Base-by-base conservation (phyloP, 2,329 filamentous ascomycete species). In the Beauveria medogensis region DNA sequence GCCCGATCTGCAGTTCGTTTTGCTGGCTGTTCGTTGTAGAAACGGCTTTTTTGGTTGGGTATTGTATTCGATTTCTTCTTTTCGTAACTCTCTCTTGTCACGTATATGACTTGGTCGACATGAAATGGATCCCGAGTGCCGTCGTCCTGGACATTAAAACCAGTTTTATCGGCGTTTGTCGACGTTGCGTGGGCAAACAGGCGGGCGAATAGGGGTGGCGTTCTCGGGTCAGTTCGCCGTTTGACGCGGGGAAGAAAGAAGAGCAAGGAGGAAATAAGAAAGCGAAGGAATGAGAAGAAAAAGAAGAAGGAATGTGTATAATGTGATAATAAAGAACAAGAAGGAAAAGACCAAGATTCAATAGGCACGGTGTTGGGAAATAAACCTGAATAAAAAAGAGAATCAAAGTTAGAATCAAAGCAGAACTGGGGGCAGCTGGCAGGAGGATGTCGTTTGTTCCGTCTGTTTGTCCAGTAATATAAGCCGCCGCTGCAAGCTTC, bases 61-160 rank as follows among this genome's bases (percentile, higher is more conserved):
- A 18, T 55, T 14, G 37, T 30, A 8, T 50, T 43, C 18, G 55
- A 28, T 5, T 51, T 20, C n/a, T 28, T 57, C 16, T 41, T n/a
- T 14, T 28, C 51, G 51, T 43, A 24, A 14, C 30, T 41, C 20
- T n/a, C 40, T 44, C n/a, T 55, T 24, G 43, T 58, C 55, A 51
- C 46, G 55, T 51, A 43, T 28, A 51, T 22, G 46, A 34, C 55
- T n/a, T 28, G 20, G 6, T 5, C 55, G 34, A 48, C 20, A 28
- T 30, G 5, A 20, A 30, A 22, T 43, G 46, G 34, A 41, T 50
- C n/a, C 24, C 9, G 34, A 30, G 43, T 37, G 37, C 43, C 30
- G 34, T 51, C 46, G 26, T 51, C 55, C 55, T 51, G 37, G 46
- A 5, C 55, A 58, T 58, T 58, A 58, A 58, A 12, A 51, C 30